A percentile compares a stretch with the other conserved stretches of the same genome.
phyloP scores from a whole-genome alignment of 2,329 filamentous ascomycete species.

The Epichloe scottii region DNA sequence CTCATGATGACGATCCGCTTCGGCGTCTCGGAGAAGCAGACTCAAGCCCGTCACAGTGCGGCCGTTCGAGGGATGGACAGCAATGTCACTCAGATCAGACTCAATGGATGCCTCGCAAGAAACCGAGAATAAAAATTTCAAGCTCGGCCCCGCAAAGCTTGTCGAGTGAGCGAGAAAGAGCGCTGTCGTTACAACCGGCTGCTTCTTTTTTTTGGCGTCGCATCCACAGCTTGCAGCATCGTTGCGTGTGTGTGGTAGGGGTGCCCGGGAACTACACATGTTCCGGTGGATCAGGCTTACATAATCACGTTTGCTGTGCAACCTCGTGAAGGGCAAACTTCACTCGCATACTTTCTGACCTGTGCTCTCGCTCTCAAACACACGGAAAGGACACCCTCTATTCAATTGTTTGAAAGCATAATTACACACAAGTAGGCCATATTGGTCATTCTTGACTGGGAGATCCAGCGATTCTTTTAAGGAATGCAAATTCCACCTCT shows the following conservation, averaged over 20 bases:
- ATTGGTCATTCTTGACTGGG: no score
- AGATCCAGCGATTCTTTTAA: no score
- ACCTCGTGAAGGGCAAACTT: no score
- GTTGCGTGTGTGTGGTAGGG: conserved; percentile 14
- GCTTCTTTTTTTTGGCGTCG: conserved; percentile 15
- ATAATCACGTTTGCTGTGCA: background rate
- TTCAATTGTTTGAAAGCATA: no score
- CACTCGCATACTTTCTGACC: background rate
- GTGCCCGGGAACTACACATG: conserved; percentile 8
- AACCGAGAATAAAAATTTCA: background rate
- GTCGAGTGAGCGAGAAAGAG: conserved; percentile 6
- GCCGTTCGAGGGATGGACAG: background rate
- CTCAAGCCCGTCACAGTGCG: background rate
- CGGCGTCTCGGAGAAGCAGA: background rate
- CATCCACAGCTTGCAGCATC: conserved; percentile 13
- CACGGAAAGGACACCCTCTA: no score
- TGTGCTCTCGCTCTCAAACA: no score
- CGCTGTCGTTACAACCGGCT: background rate
- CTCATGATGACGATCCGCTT: conserved; percentile 37
- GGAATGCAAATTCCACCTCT: no score
- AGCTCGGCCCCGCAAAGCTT: conserved; percentile 1
- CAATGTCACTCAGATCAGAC: background rate
- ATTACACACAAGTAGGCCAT: no score
- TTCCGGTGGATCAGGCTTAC: conserved; percentile 1
- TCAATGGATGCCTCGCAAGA: background rate